Evolutionary conservation across 768 basidiomycete genomes (phyloP).

Genomic region (Leccinum disarticulatum): DNA sequence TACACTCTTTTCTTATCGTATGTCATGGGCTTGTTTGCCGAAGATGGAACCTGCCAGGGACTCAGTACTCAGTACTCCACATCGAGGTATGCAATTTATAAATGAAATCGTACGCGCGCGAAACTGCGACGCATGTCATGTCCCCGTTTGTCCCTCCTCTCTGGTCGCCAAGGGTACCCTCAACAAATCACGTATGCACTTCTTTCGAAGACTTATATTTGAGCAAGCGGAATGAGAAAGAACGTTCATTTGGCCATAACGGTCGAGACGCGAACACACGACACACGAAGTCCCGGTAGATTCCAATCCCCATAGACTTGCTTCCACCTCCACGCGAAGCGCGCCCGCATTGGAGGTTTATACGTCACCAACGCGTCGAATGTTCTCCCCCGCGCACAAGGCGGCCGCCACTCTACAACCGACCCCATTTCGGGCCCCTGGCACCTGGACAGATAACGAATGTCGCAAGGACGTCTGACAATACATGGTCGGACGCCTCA

Average conservation of each 20-base stretch:
- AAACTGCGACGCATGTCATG: background rate
- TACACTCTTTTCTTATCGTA: background rate
- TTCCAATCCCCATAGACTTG: background rate
- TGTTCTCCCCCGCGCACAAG: background rate
- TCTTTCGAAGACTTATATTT: background rate
- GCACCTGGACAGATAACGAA: background rate
- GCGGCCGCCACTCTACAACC: background rate
- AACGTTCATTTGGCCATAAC: background rate
- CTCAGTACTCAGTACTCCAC: background rate
- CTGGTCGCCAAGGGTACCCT: background rate
- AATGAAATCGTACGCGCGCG: background rate
- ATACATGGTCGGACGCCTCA: background rate
- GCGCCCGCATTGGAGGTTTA: background rate
- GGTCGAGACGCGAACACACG: background rate
- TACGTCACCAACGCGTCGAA: background rate
- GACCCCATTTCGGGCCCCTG: background rate
- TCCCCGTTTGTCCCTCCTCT: no score
- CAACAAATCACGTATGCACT: background rate
- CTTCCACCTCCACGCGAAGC: background rate
- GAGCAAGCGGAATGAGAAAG: background rate
- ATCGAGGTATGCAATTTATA: background rate
- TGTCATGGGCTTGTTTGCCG: constrained; percentile 12
- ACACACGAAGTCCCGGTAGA: background rate
- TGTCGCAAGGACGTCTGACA: background rate
- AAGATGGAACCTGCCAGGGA: background rate